Evolutionary conservation across 305 asterid genomes (phyloP).

Genomic region (Fraxinus velutina): DNA sequence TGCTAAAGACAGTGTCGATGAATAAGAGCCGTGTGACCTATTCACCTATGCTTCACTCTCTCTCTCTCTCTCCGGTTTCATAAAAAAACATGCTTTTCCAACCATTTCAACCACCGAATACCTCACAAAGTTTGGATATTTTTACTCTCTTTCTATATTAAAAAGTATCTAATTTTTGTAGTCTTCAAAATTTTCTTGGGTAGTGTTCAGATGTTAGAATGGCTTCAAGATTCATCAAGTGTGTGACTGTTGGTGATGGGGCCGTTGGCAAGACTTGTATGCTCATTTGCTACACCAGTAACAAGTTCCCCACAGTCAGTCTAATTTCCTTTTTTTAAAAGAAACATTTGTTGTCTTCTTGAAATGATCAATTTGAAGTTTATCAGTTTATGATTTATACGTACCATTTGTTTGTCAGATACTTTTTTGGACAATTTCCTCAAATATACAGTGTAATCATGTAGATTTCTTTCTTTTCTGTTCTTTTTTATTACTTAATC

Average conservation of each 20-base stretch:
- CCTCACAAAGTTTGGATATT: conserved; percentile 20
- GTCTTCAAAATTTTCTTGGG: no score
- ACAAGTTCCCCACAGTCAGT: conserved; percentile 7
- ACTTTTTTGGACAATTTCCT: background rate
- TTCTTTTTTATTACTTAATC: conserved; percentile 6
- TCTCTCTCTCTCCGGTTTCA: background rate
- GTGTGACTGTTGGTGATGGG: no score
- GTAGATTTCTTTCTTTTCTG: background rate
- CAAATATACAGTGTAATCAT: background rate
- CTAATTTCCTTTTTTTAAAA: background rate
- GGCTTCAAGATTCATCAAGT: no score
- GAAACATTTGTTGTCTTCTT: conserved; percentile 3
- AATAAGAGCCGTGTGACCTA: conserved; percentile 51
- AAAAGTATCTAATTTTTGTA: no score
- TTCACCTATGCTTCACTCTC: conserved; percentile 26
- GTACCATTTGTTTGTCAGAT: background rate
- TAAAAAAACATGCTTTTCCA: conserved; percentile 18
- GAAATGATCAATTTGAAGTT: conserved; percentile 22
- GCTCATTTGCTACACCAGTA: no score
- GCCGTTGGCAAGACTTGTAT: no score
- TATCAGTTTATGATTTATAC: background rate
- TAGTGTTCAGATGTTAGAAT: no score
- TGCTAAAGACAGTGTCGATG: conserved; percentile 18
- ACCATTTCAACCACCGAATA: conserved; percentile 37
- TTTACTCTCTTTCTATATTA: background rate